These are phyloP conservation scores for Monosporozyma aerobia DNA, from an alignment of 805 yeast species.

Conservation along the genomic window DNA sequence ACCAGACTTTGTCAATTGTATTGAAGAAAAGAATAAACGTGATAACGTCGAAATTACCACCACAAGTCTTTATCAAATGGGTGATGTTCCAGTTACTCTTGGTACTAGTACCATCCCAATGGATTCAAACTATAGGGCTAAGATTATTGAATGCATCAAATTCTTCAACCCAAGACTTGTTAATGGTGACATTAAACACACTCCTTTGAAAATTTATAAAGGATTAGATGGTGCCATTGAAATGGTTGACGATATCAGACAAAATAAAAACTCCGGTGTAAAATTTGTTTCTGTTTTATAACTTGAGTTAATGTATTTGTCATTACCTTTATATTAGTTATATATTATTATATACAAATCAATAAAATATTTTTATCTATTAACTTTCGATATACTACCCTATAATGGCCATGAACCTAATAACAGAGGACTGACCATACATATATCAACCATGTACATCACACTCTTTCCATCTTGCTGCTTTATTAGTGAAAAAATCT, in stretches of 20 bases:
- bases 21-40: slow-evolving; percentile 24
- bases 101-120: slow-evolving; percentile 16
- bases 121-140: slow-evolving; percentile 14
- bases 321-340: too few relatives aligned
- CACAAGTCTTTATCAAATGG: slow-evolving; percentile 6
- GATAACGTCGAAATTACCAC: slow-evolving; percentile 31
- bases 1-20: slow-evolving; percentile 28
- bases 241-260: slow-evolving; percentile 14
- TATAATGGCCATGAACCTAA: too few relatives aligned
- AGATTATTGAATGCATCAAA: slow-evolving; percentile 20
- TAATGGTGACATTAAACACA: slow-evolving; percentile 22
- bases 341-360: too few relatives aligned
- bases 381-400: too few relatives aligned
- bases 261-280: slow-evolving; percentile 20
- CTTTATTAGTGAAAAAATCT: too few relatives aligned
- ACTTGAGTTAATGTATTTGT: too few relatives aligned
- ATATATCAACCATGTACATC: too few relatives aligned
- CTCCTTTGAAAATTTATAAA: slow-evolving; percentile 23
- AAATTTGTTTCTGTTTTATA: slow-evolving; percentile 14
- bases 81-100: not conserved
- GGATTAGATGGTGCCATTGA: slow-evolving; percentile 22
- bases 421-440: too few relatives aligned
- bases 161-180: slow-evolving; percentile 13
- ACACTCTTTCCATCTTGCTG: too few relatives aligned
- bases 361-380: too few relatives aligned